These are phyloP conservation scores for Paralagenidium karlingii DNA, from an alignment of 352 stramenopile genomes.

Conservation along the genomic window DNA sequence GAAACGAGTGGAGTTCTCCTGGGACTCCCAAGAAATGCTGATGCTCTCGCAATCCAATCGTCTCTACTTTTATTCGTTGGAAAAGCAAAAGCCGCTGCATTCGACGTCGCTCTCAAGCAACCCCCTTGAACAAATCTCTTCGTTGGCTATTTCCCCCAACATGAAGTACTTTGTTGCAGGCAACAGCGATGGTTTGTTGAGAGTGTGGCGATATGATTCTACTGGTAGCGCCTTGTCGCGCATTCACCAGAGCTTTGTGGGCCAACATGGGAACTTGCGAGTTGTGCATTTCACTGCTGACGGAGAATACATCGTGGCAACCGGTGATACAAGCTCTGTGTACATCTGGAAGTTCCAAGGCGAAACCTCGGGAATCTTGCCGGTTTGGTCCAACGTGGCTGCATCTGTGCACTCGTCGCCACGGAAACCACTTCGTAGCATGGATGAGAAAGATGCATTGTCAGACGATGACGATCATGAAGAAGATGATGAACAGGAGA, in stretches of 20 bases:
- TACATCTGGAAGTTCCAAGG: constrained; percentile 55
- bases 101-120: constrained; percentile 41
- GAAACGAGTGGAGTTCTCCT: constrained; percentile 32
- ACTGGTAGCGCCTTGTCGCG: constrained; percentile 24
- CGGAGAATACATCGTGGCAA: constrained; percentile 22
- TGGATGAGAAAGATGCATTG: constrained; percentile 25
- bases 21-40: constrained; percentile 30
- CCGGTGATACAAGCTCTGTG: constrained; percentile 23
- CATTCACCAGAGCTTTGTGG: constrained; percentile 47
- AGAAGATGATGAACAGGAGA: no score
- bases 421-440: constrained; percentile 14
- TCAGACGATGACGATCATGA: no score
- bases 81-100: constrained; percentile 17
- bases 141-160: constrained; percentile 34
- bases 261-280: constrained; percentile 19
- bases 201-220: constrained; percentile 46
- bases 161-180: constrained; percentile 55
- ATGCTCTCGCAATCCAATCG: constrained; percentile 32
- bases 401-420: constrained; percentile 13
- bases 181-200: constrained; percentile 32
- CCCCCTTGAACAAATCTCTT: constrained; percentile 27
- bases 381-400: neutral
- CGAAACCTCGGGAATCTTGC: constrained; percentile 10
- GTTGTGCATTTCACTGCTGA: constrained; percentile 25
- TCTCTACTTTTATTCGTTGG: constrained; percentile 37